phyloP scores from a whole-genome alignment of 495 filamentous ascomycete species.

The Penicillium coprophilum region DNA sequence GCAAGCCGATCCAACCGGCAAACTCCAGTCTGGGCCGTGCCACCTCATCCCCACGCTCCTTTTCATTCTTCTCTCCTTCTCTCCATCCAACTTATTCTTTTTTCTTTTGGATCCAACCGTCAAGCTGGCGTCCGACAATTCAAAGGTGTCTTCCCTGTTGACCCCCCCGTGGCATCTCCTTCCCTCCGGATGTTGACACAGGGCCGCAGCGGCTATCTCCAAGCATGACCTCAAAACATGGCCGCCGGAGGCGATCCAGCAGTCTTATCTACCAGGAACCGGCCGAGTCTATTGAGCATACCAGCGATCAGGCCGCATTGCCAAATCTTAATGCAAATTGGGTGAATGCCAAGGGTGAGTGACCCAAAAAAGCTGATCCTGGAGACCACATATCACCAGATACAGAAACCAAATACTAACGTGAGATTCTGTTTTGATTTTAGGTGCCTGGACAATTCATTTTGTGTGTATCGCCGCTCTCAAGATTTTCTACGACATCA shows the following conservation, averaged over 20 bases:
- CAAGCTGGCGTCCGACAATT: constrained; percentile 50
- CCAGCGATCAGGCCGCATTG: constrained; percentile 89
- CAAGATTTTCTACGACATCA: constrained; percentile 94
- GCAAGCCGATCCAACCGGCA: constrained; percentile 25
- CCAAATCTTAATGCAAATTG: constrained; percentile 97
- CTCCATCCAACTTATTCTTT: constrained; percentile 8
- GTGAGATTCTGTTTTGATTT: neutral
- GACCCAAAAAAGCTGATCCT: constrained; percentile 1
- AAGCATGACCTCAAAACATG: constrained; percentile 62
- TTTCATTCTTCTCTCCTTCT: constrained; percentile 20
- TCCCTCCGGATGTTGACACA: constrained; percentile 71
- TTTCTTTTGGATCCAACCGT: constrained; percentile 13
- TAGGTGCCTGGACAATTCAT: constrained; percentile 97
- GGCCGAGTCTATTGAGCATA: constrained; percentile 88
- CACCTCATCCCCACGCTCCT: constrained; percentile 35
- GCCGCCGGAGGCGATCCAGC: constrained; percentile 84
- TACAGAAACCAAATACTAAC: constrained; percentile 10
- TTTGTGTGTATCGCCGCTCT: constrained; percentile 82
- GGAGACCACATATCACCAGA: constrained; percentile 17
- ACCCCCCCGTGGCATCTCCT: constrained; percentile 77
- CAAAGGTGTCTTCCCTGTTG: constrained; percentile 83
- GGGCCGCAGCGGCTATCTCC: constrained; percentile 54
- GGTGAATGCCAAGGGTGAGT: constrained; percentile 96
- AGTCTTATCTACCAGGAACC: constrained; percentile 96
- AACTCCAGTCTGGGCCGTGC: constrained; percentile 32